Percentiles rank a stretch among this genome's conserved stretches.
Evolutionary conservation across 805 yeast species (phyloP).

Genomic region (Yamadazyma sp.): DNA sequence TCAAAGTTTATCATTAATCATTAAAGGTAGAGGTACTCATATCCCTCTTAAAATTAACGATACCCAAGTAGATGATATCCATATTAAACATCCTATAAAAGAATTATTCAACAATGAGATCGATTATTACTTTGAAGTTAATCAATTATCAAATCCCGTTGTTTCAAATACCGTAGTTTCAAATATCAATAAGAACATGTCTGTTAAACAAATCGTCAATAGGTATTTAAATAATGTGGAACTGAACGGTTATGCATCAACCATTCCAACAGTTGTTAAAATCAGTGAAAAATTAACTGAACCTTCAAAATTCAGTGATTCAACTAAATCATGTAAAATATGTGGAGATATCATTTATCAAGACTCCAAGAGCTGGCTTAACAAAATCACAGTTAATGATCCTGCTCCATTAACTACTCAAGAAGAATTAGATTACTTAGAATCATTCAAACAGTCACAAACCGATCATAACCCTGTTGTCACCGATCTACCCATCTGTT

Average conservation of each 20-base stretch:
- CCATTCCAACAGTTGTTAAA: conserved; percentile 87
- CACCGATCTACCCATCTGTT: conserved; percentile 48
- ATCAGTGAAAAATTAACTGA: conserved; percentile 75
- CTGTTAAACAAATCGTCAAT: conserved; percentile 75
- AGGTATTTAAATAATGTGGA: conserved; percentile 73
- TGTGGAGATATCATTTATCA: conserved; percentile 55
- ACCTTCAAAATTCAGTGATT: conserved; percentile 29
- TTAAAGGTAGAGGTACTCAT: conserved; percentile 80
- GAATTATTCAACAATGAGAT: conserved; percentile 74
- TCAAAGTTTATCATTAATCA: conserved; percentile 72
- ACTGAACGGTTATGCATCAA: conserved; percentile 72
- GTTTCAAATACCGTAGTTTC: conserved; percentile 19
- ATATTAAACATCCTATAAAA: conserved; percentile 65
- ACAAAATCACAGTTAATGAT: conserved; percentile 60
- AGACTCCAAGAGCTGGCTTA: conserved; percentile 65
- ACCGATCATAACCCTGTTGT: neutral
- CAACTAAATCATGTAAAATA: conserved; percentile 41
- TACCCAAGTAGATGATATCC: conserved; percentile 31
- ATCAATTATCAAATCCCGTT: conserved; percentile 29
- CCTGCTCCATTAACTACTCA: conserved; percentile 46
- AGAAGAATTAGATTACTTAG: conserved; percentile 32
- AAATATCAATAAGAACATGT: conserved; percentile 63
- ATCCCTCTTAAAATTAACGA: conserved; percentile 54
- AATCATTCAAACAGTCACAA: conserved; percentile 1
- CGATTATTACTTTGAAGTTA: conserved; percentile 47